Evolutionary conservation across 2,329 filamentous ascomycete species (phyloP).

Genomic region (Exophiala sideris): DNA sequence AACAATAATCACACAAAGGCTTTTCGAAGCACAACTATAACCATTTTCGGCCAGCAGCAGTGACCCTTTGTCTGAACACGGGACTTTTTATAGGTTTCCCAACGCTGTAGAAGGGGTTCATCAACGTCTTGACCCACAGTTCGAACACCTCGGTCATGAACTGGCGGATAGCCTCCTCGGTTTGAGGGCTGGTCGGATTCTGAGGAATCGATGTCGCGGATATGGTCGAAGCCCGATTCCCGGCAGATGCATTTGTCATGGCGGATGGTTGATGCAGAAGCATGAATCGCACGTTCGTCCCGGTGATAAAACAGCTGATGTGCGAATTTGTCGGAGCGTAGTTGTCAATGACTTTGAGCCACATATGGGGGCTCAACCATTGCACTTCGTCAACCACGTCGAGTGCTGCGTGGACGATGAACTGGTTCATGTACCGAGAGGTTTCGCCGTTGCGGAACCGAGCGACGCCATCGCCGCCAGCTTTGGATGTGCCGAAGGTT

Average conservation of each 20-base stretch:
- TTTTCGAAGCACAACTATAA: slow-evolving; percentile 50
- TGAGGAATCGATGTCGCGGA: slow-evolving; percentile 68
- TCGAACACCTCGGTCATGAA: slow-evolving; percentile 97
- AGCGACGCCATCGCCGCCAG: slow-evolving; percentile 86
- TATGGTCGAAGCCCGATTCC: slow-evolving; percentile 33
- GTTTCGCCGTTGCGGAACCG: slow-evolving; percentile 73
- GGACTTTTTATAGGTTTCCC: slow-evolving; percentile 84
- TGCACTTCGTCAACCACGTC: slow-evolving; percentile 96
- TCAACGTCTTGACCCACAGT: slow-evolving; percentile 91
- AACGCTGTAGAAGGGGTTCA: slow-evolving; percentile 91
- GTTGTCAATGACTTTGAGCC: slow-evolving; percentile 93
- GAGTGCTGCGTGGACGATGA: slow-evolving; percentile 88
- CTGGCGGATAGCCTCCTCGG: slow-evolving; percentile 90
- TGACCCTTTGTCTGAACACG: slow-evolving; percentile 77
- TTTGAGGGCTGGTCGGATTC: slow-evolving; percentile 83
- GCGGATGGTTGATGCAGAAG: slow-evolving; percentile 77
- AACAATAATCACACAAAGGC: slow-evolving; percentile 8
- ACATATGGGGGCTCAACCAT: slow-evolving; percentile 86
- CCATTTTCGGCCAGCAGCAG: slow-evolving; percentile 88
- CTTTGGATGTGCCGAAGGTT: slow-evolving; percentile 94
- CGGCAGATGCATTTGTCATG: slow-evolving; percentile 37
- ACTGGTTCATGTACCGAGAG: slow-evolving; percentile 91
- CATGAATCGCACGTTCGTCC: slow-evolving; percentile 87
- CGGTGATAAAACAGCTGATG: slow-evolving; percentile 91
- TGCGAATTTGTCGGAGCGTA: slow-evolving; percentile 83